Conservation (phyloP, 441 rosid species). For the Croton laevigatus region DNA sequence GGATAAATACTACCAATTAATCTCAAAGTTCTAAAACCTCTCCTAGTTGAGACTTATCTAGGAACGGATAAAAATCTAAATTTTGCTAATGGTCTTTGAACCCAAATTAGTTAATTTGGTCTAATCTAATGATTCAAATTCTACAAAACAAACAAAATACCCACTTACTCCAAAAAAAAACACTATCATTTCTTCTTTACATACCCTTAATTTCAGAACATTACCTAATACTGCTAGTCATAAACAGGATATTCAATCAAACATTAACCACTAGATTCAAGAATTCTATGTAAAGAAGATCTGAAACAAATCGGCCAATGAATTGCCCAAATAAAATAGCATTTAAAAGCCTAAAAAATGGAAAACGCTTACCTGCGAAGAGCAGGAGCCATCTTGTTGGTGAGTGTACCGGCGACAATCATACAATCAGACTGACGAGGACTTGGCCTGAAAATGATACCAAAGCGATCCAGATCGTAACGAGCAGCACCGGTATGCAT, state of each 20-base stretch:
- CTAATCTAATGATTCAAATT: background rate
- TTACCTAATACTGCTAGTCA: background rate
- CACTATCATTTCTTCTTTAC: background rate
- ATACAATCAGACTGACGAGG: slow-evolving; percentile 98
- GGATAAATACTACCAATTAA: background rate
- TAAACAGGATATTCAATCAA: too few relatives aligned
- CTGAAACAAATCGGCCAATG: background rate
- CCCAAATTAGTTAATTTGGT: background rate
- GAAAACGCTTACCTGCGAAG: slow-evolving; percentile 69
- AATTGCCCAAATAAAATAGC: background rate
- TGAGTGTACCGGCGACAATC: slow-evolving; percentile 98
- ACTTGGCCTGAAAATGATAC: slow-evolving; percentile 91
- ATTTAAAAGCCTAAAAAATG: background rate
- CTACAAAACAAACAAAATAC: background rate
- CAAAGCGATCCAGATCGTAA: slow-evolving; percentile 96
- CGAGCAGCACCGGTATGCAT: slow-evolving; percentile 98
- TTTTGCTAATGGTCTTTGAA: background rate
- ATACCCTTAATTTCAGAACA: background rate
- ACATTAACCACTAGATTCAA: background rate
- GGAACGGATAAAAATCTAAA: background rate
- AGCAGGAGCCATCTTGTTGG: slow-evolving; percentile 99
- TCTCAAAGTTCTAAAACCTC: background rate
- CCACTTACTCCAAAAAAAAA: background rate
- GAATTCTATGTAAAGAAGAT: too few relatives aligned
- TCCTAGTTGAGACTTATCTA: background rate